Conservation (phyloP, 257 asterid species). For the Solanum boliviense region DNA sequence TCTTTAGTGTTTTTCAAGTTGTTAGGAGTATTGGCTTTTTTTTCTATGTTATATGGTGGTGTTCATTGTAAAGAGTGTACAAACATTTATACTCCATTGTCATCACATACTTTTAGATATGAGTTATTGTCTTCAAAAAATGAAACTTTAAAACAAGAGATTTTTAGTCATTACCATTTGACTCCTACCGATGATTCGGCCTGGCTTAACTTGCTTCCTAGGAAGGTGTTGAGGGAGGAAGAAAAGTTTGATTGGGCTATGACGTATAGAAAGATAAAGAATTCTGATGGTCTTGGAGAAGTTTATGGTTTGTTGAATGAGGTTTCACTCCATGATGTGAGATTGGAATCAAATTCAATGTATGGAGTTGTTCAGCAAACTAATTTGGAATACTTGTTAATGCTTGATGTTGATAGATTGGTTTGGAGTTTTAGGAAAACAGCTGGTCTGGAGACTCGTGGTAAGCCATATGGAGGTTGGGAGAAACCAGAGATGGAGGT, state of each 20-base stretch:
- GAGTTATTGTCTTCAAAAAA: conserved; percentile 45
- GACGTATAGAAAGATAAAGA: conserved; percentile 49
- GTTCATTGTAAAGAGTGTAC: conserved; percentile 53
- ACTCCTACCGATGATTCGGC: conserved; percentile 78
- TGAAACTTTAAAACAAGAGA: conserved; percentile 50
- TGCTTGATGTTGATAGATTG: conserved; percentile 69
- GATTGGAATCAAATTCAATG: conserved; percentile 48
- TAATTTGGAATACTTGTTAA: conserved; percentile 65
- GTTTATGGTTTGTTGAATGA: conserved; percentile 29
- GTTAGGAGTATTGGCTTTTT: conserved; percentile 5
- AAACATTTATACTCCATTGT: conserved; percentile 24
- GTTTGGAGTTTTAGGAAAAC: conserved; percentile 84
- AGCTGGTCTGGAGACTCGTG: conserved; percentile 57
- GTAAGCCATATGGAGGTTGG: conserved; percentile 88
- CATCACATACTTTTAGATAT: conserved; percentile 58
- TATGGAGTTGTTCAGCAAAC: conserved; percentile 79
- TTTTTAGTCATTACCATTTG: conserved; percentile 54
- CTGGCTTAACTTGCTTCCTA: conserved; percentile 61
- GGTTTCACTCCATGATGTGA: conserved; percentile 58
- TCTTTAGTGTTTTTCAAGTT: not conserved
- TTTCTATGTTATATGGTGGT: conserved; percentile 8
- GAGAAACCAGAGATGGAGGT: conserved; percentile 53
- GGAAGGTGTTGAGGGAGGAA: conserved; percentile 58
- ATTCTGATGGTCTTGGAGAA: conserved; percentile 6
- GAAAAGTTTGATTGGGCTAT: conserved; percentile 39